Conservation (phyloP, 2,329 filamentous ascomycete genomes). For the Ophiostoma sp. region DNA sequence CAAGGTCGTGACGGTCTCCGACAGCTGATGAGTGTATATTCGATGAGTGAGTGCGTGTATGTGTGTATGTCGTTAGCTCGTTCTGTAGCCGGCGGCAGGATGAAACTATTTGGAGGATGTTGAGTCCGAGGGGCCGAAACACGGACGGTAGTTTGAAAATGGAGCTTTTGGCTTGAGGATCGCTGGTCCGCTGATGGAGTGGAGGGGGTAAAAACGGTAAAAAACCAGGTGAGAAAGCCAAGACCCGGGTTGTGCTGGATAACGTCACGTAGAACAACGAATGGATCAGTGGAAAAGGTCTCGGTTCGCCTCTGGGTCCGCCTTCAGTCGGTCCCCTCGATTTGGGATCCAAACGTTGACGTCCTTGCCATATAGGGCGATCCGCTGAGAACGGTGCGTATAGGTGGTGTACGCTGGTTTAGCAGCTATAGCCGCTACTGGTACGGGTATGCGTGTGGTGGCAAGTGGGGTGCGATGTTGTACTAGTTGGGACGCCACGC, state of each 20-base stretch:
- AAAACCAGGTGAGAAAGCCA: neutral
- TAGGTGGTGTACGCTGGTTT: neutral
- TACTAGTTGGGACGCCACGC: constrained; percentile 4
- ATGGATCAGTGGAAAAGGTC: neutral
- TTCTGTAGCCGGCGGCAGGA: neutral
- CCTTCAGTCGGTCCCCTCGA: neutral
- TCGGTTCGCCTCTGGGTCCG: neutral
- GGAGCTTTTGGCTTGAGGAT: constrained; percentile 9
- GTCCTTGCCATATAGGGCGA: neutral
- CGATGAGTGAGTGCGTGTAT: neutral
- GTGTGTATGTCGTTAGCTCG: neutral
- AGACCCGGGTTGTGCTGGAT: neutral
- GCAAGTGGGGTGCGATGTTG: neutral
- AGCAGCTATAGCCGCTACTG: neutral
- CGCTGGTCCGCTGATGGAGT: constrained; percentile 11
- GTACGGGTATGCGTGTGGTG: neutral
- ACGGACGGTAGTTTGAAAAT: constrained; percentile 9
- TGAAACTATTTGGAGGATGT: constrained; percentile 10
- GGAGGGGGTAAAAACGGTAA: constrained; percentile 6
- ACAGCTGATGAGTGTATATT: neutral
- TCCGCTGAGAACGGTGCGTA: neutral
- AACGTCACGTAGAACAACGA: neutral
- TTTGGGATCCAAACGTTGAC: neutral
- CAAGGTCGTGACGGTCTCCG: neutral
- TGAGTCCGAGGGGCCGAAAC: constrained; percentile 12